A percentile compares a stretch with the other conserved stretches of the same genome.
These are phyloP conservation scores for Candida silvatica DNA, from an alignment of 805 yeast genomes.

Conservation along the genomic window DNA sequence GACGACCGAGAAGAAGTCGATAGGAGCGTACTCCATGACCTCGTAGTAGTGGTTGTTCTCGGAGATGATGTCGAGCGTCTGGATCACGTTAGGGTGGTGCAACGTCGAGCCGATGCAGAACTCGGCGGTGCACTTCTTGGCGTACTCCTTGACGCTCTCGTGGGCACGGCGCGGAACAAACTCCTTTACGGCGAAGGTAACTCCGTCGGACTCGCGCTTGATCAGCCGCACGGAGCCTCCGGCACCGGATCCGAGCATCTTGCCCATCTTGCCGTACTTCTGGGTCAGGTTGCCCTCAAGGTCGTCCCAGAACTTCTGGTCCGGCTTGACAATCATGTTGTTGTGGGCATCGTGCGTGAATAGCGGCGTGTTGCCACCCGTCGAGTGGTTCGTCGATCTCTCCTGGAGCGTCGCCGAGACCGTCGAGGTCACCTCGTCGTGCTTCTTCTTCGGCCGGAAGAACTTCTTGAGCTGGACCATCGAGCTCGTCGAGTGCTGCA, in stretches of 20 bases:
- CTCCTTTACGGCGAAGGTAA: conserved; percentile 77
- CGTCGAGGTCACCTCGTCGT: neutral
- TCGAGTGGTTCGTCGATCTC: neutral
- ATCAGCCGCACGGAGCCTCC: conserved; percentile 80
- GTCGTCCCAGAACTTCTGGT: conserved; percentile 33
- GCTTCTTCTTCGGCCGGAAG: conserved; percentile 45
- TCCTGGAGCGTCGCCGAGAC: neutral
- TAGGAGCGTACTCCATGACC: conserved; percentile 81
- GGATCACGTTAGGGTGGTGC: conserved; percentile 73
- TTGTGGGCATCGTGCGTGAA: conserved; percentile 31
- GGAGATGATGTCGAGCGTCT: conserved; percentile 66
- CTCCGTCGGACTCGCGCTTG: conserved; percentile 58
- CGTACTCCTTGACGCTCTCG: conserved; percentile 67
- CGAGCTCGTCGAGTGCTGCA: conserved; percentile 17
- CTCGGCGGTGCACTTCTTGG: conserved; percentile 85
- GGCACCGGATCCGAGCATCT: conserved; percentile 76
- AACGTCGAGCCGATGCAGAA: conserved; percentile 79
- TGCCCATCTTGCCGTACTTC: conserved; percentile 69
- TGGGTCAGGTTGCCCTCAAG: conserved; percentile 43
- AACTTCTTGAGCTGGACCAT: conserved; percentile 70
- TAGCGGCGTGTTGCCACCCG: conserved; percentile 18
- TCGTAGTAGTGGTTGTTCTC: conserved; percentile 67
- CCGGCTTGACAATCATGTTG: conserved; percentile 30
- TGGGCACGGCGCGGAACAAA: conserved; percentile 64
- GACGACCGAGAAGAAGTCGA: conserved; percentile 78